Conservation (phyloP, 257 asterid species). For the Linderniella brevidens region DNA sequence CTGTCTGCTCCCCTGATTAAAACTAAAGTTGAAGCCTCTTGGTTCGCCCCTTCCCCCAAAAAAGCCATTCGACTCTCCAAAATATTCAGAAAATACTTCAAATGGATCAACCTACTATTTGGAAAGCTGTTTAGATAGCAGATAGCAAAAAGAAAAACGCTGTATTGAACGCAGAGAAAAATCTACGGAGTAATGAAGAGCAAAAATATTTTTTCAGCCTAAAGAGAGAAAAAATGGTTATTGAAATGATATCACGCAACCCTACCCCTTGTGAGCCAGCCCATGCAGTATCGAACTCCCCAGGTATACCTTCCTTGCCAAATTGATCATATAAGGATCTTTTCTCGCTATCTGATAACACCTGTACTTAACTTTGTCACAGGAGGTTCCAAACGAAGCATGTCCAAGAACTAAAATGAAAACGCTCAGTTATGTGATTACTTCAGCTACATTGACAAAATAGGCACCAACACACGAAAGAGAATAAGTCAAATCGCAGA, state of each 20-base stretch:
- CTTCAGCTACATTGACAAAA: no score
- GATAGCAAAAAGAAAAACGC: no score
- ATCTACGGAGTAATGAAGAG: no score
- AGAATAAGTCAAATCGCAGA: neutral
- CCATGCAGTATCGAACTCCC: constrained; percentile 43
- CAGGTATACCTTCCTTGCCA: constrained; percentile 79
- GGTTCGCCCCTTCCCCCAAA: constrained; percentile 51
- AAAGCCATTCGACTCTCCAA: constrained; percentile 49
- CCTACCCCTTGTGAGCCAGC: constrained; percentile 58
- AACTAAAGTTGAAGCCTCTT: constrained; percentile 37
- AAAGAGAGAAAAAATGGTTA: no score
- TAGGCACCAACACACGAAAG: neutral
- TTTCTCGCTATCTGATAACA: constrained; percentile 79
- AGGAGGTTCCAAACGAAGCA: constrained; percentile 8
- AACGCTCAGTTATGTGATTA: no score
- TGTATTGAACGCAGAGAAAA: no score
- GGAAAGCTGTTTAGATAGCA: constrained; percentile 3
- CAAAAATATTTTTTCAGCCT: no score
- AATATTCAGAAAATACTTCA: constrained; percentile 57
- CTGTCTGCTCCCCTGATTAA: constrained; percentile 31
- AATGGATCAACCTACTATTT: constrained; percentile 68
- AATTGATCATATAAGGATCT: constrained; percentile 71
- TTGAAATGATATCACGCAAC: constrained; percentile 8
- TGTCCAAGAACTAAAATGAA: constrained; percentile 2
- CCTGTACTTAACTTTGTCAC: constrained; percentile 28